These are phyloP conservation scores for Didymella pomorum DNA, from an alignment of 2,329 filamentous ascomycete species.

Conservation along the genomic window DNA sequence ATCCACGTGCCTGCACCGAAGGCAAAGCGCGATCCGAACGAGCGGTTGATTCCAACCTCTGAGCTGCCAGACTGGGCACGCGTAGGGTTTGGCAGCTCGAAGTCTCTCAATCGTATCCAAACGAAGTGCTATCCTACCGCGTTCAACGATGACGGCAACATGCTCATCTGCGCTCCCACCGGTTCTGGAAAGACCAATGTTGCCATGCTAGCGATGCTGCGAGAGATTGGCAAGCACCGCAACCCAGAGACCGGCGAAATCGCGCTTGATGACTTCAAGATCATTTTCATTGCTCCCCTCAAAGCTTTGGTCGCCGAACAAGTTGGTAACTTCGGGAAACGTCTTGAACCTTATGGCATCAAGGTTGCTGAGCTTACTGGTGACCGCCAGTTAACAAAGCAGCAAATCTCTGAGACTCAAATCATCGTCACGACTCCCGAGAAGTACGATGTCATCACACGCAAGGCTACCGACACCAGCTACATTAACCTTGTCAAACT, in stretches of 20 bases:
- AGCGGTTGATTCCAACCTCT: slow-evolving; percentile 78
- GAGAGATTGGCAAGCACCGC: slow-evolving; percentile 95
- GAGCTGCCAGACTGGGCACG: slow-evolving; percentile 94
- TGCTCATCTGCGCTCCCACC: slow-evolving; percentile 96
- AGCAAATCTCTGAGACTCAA: slow-evolving; percentile 97
- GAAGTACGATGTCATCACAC: slow-evolving; percentile 98
- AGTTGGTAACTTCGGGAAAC: slow-evolving; percentile 94
- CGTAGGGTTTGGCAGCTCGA: slow-evolving; percentile 82
- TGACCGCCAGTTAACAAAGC: slow-evolving; percentile 97
- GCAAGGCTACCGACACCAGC: slow-evolving; percentile 94
- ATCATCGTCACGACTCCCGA: slow-evolving; percentile 98
- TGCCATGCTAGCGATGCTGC: slow-evolving; percentile 94
- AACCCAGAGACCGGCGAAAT: slow-evolving; percentile 91
- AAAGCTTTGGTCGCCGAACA: slow-evolving; percentile 98
- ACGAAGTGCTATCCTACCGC: slow-evolving; percentile 91
- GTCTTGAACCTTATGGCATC: slow-evolving; percentile 89
- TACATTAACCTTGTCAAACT: slow-evolving; percentile 97
- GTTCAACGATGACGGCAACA: slow-evolving; percentile 93
- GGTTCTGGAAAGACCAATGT: slow-evolving; percentile 99
- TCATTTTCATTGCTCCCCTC: slow-evolving; percentile 94
- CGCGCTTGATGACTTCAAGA: slow-evolving; percentile 96
- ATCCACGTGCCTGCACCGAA: slow-evolving; percentile 96
- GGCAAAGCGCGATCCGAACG: slow-evolving; percentile 80
- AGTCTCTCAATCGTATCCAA: slow-evolving; percentile 93
- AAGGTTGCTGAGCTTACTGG: slow-evolving; percentile 94